Percentiles rank a stretch among this genome's conserved stretches.
Evolutionary conservation across 805 yeast genomes (phyloP).

Genomic region (Saccharomycopsis malanga): DNA sequence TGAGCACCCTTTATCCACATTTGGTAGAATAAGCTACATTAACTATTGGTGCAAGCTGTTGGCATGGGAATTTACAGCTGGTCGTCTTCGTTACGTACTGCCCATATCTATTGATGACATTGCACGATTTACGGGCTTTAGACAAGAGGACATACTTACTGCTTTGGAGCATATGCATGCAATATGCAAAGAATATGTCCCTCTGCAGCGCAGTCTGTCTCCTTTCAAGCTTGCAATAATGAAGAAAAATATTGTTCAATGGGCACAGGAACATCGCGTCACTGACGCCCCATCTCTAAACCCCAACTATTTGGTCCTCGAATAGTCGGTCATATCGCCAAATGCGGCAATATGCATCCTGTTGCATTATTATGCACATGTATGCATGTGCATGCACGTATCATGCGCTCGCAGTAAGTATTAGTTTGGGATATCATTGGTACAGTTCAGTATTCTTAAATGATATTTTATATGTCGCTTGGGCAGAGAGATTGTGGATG

Average conservation of each 20-base stretch:
- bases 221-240: not conserved
- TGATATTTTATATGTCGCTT: too few species aligned
- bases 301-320: not conserved
- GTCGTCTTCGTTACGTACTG: constrained; percentile 29
- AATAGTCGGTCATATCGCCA: not conserved
- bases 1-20: constrained; percentile 80
- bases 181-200: constrained; percentile 21
- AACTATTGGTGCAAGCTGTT: constrained; percentile 65
- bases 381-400: too few species aligned
- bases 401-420: too few species aligned
- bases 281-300: not conserved
- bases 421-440: too few species aligned
- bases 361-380: too few species aligned
- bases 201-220: not conserved
- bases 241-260: not conserved
- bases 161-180: constrained; percentile 53
- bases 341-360: too few species aligned
- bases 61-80: constrained; percentile 36
- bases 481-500: too few species aligned
- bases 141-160: constrained; percentile 53
- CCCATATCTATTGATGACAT: constrained; percentile 41
- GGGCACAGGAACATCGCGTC: not conserved
- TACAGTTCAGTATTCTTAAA: too few species aligned
- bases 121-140: constrained; percentile 52
- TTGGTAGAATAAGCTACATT: constrained; percentile 68